These are phyloP conservation scores for Paramecium octaurelia DNA, from an alignment of 73 alveolate species.

Conservation along the genomic window DNA sequence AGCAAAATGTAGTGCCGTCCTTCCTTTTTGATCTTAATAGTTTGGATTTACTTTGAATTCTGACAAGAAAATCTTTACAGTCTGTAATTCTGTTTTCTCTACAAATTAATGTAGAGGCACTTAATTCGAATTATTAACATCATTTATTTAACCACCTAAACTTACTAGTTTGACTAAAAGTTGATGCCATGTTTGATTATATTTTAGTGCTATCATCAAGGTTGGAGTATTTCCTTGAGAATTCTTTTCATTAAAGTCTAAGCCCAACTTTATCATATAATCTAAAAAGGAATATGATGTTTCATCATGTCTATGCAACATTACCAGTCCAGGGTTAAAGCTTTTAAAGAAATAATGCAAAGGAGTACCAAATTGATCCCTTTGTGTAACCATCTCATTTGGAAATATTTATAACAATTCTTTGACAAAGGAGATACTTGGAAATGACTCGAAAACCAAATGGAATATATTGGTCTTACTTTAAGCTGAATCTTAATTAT, in stretches of 20 bases:
- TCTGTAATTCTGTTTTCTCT: slow-evolving; percentile 53
- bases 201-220: not conserved
- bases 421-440: not conserved
- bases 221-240: slow-evolving; percentile 44
- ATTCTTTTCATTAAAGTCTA: slow-evolving; percentile 58
- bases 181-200: not conserved
- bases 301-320: not conserved
- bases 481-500: not conserved
- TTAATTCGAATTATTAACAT: slow-evolving; percentile 61
- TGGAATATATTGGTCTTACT: not conserved
- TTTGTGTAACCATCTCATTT: not conserved
- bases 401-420: not conserved
- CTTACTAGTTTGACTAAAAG: not conserved
- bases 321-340: not conserved
- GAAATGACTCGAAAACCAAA: not conserved
- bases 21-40: not conserved
- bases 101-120: slow-evolving; percentile 57
- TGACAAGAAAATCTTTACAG: slow-evolving; percentile 11
- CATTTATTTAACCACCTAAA: slow-evolving; percentile 65
- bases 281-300: not conserved
- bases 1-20: slow-evolving; percentile 77
- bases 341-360: not conserved
- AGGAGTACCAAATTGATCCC: not conserved
- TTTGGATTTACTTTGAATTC: slow-evolving; percentile 44
- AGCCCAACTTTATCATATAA: slow-evolving; percentile 23